phyloP scores from a whole-genome alignment of 2,329 filamentous ascomycete species.

The Fusarium tanahbumbuense region DNA sequence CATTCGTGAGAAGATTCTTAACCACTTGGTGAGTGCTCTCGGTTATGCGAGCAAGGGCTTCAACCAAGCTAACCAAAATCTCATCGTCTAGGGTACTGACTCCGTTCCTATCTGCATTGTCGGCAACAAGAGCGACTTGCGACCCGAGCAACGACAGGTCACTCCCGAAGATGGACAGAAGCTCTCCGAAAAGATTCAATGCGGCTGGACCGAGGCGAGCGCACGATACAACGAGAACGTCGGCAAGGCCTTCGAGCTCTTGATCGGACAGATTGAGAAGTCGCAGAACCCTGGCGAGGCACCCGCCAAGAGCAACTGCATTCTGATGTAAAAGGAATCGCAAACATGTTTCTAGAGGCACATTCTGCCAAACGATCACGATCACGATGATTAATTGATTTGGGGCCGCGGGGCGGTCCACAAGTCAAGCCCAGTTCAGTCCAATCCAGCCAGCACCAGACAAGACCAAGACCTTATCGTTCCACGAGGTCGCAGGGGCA shows the following conservation, averaged over 20 bases:
- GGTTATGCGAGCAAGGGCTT: background rate
- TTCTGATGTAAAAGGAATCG: conserved; percentile 74
- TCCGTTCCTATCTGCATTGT: conserved; percentile 94
- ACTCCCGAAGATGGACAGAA: conserved; percentile 85
- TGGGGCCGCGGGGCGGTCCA: conserved; percentile 33
- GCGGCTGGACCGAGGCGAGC: conserved; percentile 94
- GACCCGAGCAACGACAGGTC: conserved; percentile 93
- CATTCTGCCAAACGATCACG: conserved; percentile 17
- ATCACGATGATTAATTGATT: conserved; percentile 19
- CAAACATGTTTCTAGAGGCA: background rate
- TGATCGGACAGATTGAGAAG: conserved; percentile 96
- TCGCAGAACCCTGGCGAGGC: conserved; percentile 90
- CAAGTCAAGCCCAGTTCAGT: conserved; percentile 18
- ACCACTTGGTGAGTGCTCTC: conserved; percentile 80
- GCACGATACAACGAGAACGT: conserved; percentile 97
- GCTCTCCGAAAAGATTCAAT: conserved; percentile 86
- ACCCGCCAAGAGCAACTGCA: conserved; percentile 82
- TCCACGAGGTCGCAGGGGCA: conserved; percentile 27
- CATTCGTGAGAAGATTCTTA: conserved; percentile 96
- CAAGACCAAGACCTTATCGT: conserved; percentile 14
- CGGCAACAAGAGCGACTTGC: conserved; percentile 95
- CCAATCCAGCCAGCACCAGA: conserved; percentile 15
- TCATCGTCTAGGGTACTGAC: conserved; percentile 78
- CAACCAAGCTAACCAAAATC: conserved; percentile 6
- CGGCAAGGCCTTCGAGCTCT: conserved; percentile 88